Conservation (phyloP, 2,329 filamentous ascomycete species). For the Albophoma yamanashiensis region DNA sequence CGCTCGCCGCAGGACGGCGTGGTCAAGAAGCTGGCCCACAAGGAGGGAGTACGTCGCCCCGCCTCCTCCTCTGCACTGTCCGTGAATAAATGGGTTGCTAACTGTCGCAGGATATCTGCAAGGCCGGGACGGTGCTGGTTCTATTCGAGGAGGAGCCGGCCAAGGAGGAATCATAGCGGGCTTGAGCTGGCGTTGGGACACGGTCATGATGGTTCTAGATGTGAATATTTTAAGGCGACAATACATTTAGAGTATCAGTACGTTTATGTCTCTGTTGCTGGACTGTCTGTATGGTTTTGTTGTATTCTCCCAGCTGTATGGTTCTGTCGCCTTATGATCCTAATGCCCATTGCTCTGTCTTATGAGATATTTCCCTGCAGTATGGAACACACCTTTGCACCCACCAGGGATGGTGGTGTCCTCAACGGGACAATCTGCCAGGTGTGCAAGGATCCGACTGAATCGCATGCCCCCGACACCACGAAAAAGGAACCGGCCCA, state of each 20-base stretch:
- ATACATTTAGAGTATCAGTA: not conserved
- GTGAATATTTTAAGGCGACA: not conserved
- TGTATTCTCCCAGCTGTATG: not conserved
- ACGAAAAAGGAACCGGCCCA: no score
- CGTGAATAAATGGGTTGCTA: constrained; percentile 6
- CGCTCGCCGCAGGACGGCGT: constrained; percentile 63
- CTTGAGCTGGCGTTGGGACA: constrained; percentile 6
- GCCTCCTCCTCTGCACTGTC: not conserved
- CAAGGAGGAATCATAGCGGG: constrained; percentile 14
- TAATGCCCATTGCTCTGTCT: no score
- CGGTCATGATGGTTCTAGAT: constrained; percentile 1
- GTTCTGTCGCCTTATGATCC: no score
- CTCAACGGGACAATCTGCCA: no score
- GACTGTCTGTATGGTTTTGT: not conserved
- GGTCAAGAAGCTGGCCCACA: constrained; percentile 63
- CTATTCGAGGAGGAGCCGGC: constrained; percentile 50
- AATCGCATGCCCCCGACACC: no score
- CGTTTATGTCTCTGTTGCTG: not conserved
- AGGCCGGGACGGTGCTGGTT: constrained; percentile 64
- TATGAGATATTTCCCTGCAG: no score
- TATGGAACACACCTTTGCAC: no score
- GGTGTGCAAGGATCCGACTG: no score
- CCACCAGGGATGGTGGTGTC: no score
- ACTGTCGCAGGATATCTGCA: constrained; percentile 56
- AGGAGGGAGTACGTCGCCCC: constrained; percentile 53